Conservation (phyloP, 1,139 yeast genomes). For the Candida tropicalis region DNA sequence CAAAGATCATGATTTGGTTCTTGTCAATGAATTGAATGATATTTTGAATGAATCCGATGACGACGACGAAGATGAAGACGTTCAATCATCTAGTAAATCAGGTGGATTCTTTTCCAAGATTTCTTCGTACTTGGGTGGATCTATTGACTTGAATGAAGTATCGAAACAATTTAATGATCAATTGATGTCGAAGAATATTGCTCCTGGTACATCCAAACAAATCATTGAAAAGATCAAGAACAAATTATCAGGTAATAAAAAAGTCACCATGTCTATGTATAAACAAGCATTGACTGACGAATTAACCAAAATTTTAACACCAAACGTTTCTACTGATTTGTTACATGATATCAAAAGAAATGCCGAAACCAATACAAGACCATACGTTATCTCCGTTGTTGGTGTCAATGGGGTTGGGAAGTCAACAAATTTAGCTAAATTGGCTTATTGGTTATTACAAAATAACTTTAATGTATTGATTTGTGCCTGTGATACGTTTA, state of each 20-base stretch:
- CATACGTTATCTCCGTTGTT: slow-evolving; percentile 93
- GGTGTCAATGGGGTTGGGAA: slow-evolving; percentile 99
- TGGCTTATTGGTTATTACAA: slow-evolving; percentile 94
- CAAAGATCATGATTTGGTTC: slow-evolving; percentile 42
- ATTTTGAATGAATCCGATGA: slow-evolving; percentile 41
- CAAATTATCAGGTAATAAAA: slow-evolving; percentile 30
- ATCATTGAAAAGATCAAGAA: slow-evolving; percentile 41
- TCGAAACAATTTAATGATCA: slow-evolving; percentile 48
- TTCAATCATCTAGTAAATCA: slow-evolving; percentile 4
- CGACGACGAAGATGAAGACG: slow-evolving; percentile 22
- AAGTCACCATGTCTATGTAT: slow-evolving; percentile 34
- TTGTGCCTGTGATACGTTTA: slow-evolving; percentile 96
- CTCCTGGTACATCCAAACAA: slow-evolving; percentile 42
- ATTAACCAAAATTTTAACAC: slow-evolving; percentile 81
- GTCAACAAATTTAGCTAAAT: slow-evolving; percentile 89
- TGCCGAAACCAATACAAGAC: slow-evolving; percentile 37
- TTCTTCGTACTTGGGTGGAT: slow-evolving; percentile 42
- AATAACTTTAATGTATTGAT: slow-evolving; percentile 84
- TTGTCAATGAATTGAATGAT: slow-evolving; percentile 46
- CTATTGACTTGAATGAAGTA: slow-evolving; percentile 39
- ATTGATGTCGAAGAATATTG: slow-evolving; percentile 45
- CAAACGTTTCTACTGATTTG: slow-evolving; percentile 87
- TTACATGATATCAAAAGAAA: slow-evolving; percentile 72
- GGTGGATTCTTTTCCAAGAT: slow-evolving; percentile 39
- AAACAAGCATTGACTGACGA: slow-evolving; percentile 73